Percentiles rank a stretch among this genome's conserved stretches.
Evolutionary conservation across 2,329 filamentous ascomycete species (phyloP).

Genomic region (Colletotrichum paranaense): DNA sequence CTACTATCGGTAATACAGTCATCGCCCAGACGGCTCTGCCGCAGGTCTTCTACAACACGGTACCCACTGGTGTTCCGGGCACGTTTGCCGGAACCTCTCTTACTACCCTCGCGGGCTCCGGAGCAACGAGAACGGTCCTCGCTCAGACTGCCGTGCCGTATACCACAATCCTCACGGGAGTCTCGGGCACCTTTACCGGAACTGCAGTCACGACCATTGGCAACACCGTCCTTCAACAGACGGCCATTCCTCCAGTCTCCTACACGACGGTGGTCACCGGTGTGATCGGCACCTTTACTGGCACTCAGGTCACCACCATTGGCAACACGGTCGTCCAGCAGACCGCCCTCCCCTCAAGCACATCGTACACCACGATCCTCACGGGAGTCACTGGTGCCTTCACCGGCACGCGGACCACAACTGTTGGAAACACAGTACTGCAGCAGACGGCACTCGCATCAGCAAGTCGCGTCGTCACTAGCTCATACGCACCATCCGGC

Average conservation of each 20-base stretch:
- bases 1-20: not conserved
- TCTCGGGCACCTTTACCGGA: not conserved
- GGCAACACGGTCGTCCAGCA: not conserved
- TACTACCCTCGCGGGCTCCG: not conserved
- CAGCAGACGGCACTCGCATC: not conserved
- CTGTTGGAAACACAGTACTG: not conserved
- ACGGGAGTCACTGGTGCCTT: conserved; percentile 4
- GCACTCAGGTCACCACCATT: not conserved
- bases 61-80: not conserved
- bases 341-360: not conserved
- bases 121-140: not conserved
- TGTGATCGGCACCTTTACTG: not conserved
- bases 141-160: not conserved
- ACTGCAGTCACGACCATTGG: not conserved
- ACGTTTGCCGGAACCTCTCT: not conserved
- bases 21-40: not conserved
- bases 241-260: not conserved
- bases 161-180: not conserved
- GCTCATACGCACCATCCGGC: conserved; percentile 2
- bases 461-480: not conserved
- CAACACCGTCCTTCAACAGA: not conserved
- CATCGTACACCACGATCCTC: not conserved
- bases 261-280: not conserved
- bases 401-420: not conserved
- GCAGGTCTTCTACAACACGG: not conserved